Conservation (phyloP, 768 basidiomycete species). For the Termitomyces sp. region DNA sequence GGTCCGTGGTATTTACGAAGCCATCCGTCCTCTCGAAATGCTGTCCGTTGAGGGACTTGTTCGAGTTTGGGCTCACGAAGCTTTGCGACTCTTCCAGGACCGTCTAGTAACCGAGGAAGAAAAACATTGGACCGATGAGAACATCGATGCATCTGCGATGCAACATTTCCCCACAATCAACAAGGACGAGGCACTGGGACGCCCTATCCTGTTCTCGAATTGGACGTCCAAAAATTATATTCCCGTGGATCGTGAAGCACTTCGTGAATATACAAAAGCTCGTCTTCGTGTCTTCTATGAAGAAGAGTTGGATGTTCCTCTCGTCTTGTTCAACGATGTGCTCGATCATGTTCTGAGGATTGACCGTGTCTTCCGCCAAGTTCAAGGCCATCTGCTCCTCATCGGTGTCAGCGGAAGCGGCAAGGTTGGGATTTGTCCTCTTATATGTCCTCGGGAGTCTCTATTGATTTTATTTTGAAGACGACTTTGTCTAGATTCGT, state of each 20-base stretch:
- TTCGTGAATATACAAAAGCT: slow-evolving; percentile 96
- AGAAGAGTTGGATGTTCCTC: slow-evolving; percentile 95
- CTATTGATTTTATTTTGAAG: slow-evolving; percentile 34
- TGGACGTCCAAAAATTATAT: slow-evolving; percentile 99
- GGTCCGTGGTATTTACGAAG: slow-evolving; percentile 96
- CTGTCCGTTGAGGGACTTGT: slow-evolving; percentile 93
- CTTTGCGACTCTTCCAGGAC: slow-evolving; percentile 95
- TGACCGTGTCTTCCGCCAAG: slow-evolving; percentile 97
- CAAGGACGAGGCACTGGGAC: slow-evolving; percentile 73
- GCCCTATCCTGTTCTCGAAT: slow-evolving; percentile 96
- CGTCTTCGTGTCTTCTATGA: slow-evolving; percentile 98
- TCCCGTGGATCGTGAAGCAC: slow-evolving; percentile 86
- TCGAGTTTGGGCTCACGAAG: slow-evolving; percentile 97
- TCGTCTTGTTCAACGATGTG: slow-evolving; percentile 98
- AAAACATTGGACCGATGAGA: slow-evolving; percentile 90
- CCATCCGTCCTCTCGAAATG: slow-evolving; percentile 90
- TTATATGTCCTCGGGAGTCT: background rate
- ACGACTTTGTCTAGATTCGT: slow-evolving; percentile 97
- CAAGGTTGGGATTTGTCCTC: slow-evolving; percentile 55
- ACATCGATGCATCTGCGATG: slow-evolving; percentile 78
- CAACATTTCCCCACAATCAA: slow-evolving; percentile 93
- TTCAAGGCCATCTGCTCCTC: slow-evolving; percentile 92
- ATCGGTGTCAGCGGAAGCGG: slow-evolving; percentile 99
- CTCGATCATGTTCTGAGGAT: slow-evolving; percentile 97
- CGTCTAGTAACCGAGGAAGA: slow-evolving; percentile 92